These are phyloP conservation scores for Lodderomyces elongisporus DNA, from an alignment of 1,139 yeast species.

Conservation along the genomic window DNA sequence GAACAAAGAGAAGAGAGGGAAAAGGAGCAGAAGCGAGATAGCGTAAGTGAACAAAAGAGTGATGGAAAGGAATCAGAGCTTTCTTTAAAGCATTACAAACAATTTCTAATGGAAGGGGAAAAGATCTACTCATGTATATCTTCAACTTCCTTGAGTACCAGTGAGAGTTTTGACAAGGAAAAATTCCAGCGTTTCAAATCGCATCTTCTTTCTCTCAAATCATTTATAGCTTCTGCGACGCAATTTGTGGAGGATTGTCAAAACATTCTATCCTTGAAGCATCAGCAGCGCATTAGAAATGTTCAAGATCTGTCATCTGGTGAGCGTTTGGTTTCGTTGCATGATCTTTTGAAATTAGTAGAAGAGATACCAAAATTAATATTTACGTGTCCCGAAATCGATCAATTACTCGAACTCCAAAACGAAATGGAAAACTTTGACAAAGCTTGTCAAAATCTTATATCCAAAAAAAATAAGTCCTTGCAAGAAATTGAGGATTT, in stretches of 20 bases:
- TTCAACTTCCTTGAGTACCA: conserved; percentile 10
- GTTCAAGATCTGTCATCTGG: conserved; percentile 11
- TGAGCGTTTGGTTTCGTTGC: conserved; percentile 6
- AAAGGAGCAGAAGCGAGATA: too few relatives aligned
- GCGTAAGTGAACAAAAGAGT: conserved; percentile 34
- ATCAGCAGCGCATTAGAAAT: conserved; percentile 45
- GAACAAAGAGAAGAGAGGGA: too few relatives aligned
- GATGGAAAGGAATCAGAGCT: too few relatives aligned
- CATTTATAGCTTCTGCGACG: conserved; percentile 42
- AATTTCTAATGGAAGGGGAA: conserved; percentile 53
- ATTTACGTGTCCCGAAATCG: conserved; percentile 55
- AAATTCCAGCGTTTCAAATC: conserved; percentile 15
- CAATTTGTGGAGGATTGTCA: conserved; percentile 57
- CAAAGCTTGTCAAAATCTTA: conserved; percentile 38
- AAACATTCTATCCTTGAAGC: conserved; percentile 43
- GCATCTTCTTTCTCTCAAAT: conserved; percentile 32
- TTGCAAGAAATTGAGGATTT: conserved; percentile 41
- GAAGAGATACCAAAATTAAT: conserved; percentile 45
- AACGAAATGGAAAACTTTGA: conserved; percentile 53
- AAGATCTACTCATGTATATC: conserved; percentile 35
- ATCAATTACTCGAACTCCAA: conserved; percentile 52
- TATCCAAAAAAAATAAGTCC: conserved; percentile 24
- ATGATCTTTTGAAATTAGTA: conserved; percentile 30
- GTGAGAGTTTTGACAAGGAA: conserved; percentile 11
- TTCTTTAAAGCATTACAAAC: conserved; percentile 40